Evolutionary conservation across 1,284 basidiomycete species (phyloP), one percentile per base, ranked within the genome.

Genomic region (Wallemia mellicola): DNA sequence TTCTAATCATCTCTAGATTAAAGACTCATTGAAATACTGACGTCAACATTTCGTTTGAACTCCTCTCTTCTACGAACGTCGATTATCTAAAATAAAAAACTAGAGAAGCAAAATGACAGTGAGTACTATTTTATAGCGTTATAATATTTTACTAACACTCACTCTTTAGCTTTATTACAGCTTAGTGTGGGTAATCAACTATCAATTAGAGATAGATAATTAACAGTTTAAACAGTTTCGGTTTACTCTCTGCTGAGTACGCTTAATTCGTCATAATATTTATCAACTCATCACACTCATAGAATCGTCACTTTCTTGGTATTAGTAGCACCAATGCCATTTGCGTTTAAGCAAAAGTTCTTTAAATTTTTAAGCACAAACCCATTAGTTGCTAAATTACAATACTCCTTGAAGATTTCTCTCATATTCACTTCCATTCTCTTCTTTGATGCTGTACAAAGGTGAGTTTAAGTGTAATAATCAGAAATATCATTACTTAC

Each of bases 391-490:
- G 74, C 73, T 61, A 74, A 75, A 66, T 66, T 75, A 58, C 73
- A 75, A 64, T 76, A 76, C 65, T 57, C 28, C 32, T 61, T 59
- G 59, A 58, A 48, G 54, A 11, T 57, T 59, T 15, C 28, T 15
- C 60, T 22, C 65, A 89, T 86, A 63, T 94, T 92, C 66, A 81
- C 94, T 0, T 84, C 74, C 1, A 79, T 95, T 5, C 73, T 86
- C 54, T 87, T 88, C 65, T 73, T 79, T n/a, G 89, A 95, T 65
- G 87, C 91, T 26, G 74, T 92, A 54, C 89, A 95, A 71, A 78
- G 89, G 63, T 32, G 30, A 7, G 30, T 19, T 32, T 19, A 32
- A 7, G 7, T 19, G 30, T 19, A 9, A 19, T 32, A 7, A 19
- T 9, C 30, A n/a, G 30, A 9, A 7, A 32, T 32, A 32, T 19